Evolutionary conservation across 2,329 filamentous ascomycete genomes (phyloP).

Genomic region (Xylariaceae sp.): DNA sequence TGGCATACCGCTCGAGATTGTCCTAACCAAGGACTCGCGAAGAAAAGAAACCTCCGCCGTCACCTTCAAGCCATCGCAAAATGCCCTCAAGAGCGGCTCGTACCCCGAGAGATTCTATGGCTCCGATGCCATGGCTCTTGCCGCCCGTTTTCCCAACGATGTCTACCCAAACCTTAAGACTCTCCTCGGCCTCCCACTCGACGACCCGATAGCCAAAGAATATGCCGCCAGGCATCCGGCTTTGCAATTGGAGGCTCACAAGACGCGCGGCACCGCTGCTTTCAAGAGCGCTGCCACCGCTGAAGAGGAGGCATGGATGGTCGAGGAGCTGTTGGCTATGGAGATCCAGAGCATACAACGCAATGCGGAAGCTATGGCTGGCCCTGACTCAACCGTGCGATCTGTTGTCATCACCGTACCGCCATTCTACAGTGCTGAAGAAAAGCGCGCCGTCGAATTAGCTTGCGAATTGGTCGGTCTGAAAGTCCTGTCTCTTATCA

Average conservation of each 20-base stretch:
- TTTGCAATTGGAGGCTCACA: conserved; percentile 60
- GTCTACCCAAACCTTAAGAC: conserved; percentile 93
- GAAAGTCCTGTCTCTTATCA: conserved; percentile 78
- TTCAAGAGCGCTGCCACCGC: conserved; percentile 68
- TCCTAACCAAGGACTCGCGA: conserved; percentile 95
- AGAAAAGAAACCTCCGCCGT: conserved; percentile 91
- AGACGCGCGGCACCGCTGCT: conserved; percentile 64
- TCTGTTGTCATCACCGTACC: conserved; percentile 88
- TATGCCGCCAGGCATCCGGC: conserved; percentile 77
- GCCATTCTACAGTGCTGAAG: conserved; percentile 82
- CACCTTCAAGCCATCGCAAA: conserved; percentile 82
- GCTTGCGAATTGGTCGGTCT: conserved; percentile 86
- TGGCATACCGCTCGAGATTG: conserved; percentile 94
- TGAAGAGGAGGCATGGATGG: conserved; percentile 64
- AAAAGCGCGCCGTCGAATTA: conserved; percentile 79
- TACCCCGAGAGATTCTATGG: conserved; percentile 92
- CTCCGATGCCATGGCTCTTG: conserved; percentile 82
- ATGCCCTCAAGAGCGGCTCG: conserved; percentile 55
- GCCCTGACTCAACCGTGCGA: conserved; percentile 66
- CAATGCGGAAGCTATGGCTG: conserved; percentile 82
- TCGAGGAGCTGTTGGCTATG: conserved; percentile 96
- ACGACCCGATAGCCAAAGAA: conserved; percentile 57
- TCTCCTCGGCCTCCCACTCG: conserved; percentile 70
- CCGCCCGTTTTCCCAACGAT: conserved; percentile 84
- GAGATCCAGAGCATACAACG: conserved; percentile 85